Conservation (phyloP, 2,329 filamentous ascomycete species). For the Cladorrhinum sp. region DNA sequence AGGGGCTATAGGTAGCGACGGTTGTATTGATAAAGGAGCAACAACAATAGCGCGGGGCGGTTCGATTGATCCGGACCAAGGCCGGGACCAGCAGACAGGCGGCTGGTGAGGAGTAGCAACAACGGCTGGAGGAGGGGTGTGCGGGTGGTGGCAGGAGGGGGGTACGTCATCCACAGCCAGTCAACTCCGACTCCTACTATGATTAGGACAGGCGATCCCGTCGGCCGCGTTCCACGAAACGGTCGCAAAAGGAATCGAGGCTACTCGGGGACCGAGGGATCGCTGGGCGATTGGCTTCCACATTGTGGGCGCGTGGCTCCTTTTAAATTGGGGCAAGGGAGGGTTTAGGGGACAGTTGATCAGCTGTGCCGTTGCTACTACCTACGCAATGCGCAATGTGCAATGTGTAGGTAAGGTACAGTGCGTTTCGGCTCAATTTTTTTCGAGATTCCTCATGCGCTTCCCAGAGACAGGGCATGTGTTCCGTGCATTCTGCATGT, state of each 20-base stretch:
- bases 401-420: not conserved
- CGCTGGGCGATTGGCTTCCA: slow-evolving; percentile 8
- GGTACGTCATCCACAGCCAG: not conserved
- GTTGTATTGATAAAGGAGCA: slow-evolving; percentile 18
- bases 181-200: slow-evolving; percentile 5
- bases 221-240: slow-evolving; percentile 11
- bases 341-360: not conserved
- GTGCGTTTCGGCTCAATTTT: slow-evolving; percentile 18
- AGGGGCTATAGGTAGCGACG: slow-evolving; percentile 8
- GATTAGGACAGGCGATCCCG: not conserved
- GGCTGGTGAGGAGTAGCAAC: not conserved
- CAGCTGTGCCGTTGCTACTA: not conserved
- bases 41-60: slow-evolving; percentile 12
- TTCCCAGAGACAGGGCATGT: too few relatives aligned
- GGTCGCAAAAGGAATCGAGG: not conserved
- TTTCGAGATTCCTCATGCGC: slow-evolving; percentile 1
- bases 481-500: slow-evolving; percentile 4
- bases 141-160: not conserved
- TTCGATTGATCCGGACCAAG: slow-evolving; percentile 18
- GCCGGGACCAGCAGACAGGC: slow-evolving; percentile 11
- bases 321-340: slow-evolving; percentile 12
- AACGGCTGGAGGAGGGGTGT: not conserved
- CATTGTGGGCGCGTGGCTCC: slow-evolving; percentile 13
- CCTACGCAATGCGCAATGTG: slow-evolving; percentile 10
- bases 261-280: slow-evolving; percentile 15